Evolutionary conservation across 2,329 filamentous ascomycete genomes (phyloP).

Genomic region (Aspergillus sojae): DNA sequence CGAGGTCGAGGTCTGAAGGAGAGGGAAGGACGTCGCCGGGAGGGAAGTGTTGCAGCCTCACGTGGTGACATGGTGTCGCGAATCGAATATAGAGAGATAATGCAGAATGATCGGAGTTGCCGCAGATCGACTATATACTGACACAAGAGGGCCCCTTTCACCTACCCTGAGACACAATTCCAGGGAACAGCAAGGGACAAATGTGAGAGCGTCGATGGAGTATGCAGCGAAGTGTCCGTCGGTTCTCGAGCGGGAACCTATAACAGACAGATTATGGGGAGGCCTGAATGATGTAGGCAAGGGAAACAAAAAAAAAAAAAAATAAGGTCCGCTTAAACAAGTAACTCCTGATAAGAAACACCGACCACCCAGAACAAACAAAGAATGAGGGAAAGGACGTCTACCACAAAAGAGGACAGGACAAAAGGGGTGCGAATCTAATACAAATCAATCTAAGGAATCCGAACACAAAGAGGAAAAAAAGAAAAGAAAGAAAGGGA

Average conservation of each 20-base stretch:
- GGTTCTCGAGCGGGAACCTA: not conserved
- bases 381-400: conserved; percentile 17
- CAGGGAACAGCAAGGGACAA: conserved; percentile 19
- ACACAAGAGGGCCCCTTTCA: conserved; percentile 9
- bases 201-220: not conserved
- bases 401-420: conserved; percentile 17
- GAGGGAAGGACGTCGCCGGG: conserved; percentile 43
- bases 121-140: conserved; percentile 14
- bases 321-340: not conserved
- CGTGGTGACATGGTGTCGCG: conserved; percentile 32
- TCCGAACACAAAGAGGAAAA: conserved; percentile 17
- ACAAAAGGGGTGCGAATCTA: conserved; percentile 8
- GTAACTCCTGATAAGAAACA: conserved; percentile 13
- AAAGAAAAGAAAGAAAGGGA: conserved; percentile 12
- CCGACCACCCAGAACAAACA: conserved; percentile 2
- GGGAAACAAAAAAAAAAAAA: conserved; percentile 6
- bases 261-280: conserved; percentile 8
- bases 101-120: conserved; percentile 9
- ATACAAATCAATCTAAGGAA: conserved; percentile 14
- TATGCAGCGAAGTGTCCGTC: not conserved
- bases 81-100: conserved; percentile 15
- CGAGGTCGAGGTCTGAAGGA: conserved; percentile 41
- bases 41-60: conserved; percentile 31
- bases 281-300: conserved; percentile 9
- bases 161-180: conserved; percentile 10